A percentile compares a stretch with the other conserved stretches of the same genome.
Evolutionary conservation across 2,329 filamentous ascomycete species (phyloP).

Genomic region (Xylaria sp.): DNA sequence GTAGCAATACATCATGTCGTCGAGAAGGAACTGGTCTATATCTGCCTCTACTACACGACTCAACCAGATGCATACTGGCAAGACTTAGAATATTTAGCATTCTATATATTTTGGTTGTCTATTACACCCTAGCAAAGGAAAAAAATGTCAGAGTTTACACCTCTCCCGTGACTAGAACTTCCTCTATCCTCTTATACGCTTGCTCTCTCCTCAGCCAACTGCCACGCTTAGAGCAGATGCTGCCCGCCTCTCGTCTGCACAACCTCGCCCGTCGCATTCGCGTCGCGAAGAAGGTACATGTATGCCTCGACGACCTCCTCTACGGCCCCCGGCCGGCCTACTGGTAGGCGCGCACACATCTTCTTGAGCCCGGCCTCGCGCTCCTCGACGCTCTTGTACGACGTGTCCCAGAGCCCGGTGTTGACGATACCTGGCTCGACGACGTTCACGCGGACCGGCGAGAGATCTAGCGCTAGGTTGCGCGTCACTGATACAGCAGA

Average conservation of each 20-base stretch:
- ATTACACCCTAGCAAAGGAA: background rate
- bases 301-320: slow-evolving; percentile 48
- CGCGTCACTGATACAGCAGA: slow-evolving; percentile 38
- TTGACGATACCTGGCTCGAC: slow-evolving; percentile 46
- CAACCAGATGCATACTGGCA: background rate
- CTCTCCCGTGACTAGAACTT: no score
- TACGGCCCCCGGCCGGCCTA: slow-evolving; percentile 36
- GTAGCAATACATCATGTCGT: no score
- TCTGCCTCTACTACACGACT: background rate
- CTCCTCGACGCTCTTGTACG: slow-evolving; percentile 32
- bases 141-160: no score
- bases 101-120: background rate
- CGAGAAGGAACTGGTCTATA: no score
- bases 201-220: background rate
- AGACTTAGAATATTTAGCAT: background rate
- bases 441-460: slow-evolving; percentile 46
- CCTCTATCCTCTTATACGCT: background rate
- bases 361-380: slow-evolving; percentile 21
- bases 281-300: slow-evolving; percentile 46
- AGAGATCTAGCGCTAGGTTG: slow-evolving; percentile 47
- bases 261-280: slow-evolving; percentile 46
- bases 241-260: slow-evolving; percentile 45
- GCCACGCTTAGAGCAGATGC: slow-evolving; percentile 29
- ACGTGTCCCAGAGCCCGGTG: slow-evolving; percentile 45
- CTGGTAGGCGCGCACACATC: slow-evolving; percentile 32